Evolutionary conservation across 768 basidiomycete genomes (phyloP), one percentile per base, ranked within the genome.

Genomic region (Tricholoma flavovirens): DNA sequence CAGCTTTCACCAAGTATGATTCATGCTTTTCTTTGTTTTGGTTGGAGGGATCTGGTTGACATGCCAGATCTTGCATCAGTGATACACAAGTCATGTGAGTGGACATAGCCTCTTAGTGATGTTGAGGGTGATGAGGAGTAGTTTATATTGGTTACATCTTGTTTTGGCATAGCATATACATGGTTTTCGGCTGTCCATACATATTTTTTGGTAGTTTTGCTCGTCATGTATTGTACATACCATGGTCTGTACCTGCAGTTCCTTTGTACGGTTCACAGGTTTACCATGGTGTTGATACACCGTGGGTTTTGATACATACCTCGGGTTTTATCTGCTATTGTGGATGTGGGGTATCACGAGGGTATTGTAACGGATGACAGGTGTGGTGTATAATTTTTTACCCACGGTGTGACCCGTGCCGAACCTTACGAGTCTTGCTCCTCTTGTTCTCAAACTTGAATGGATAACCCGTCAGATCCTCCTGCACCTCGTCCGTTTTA

Each of bases 401-500:
- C n/a, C n/a, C n/a, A n/a, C n/a, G n/a, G n/a, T n/a, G n/a, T n/a
- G n/a, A n/a, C n/a, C n/a, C n/a, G n/a, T n/a, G n/a, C n/a, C n/a
- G n/a, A n/a, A n/a, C n/a, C n/a, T n/a, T n/a, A n/a, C n/a, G n/a
- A n/a, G n/a, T 26, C 24, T 26, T 26, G 24, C 24, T 26, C 24
- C n/a, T n/a, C n/a, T n/a, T n/a, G n/a, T n/a, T n/a, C n/a, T n/a
- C n/a, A n/a, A n/a, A n/a, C n/a, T n/a, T n/a, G n/a, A 21, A 53
- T 53, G 52, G 52, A 42, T 17, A 10, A 29, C 4, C 10, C 32
- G n/a, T 32, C 38, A 17, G 51, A 43, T 24, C 35, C 54, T 21
- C 60, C 61, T 9, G 22, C 61, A 48, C 58, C 59, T 36, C 63
- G 63, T 61, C 51, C 54, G 63, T 56, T 15, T 12, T 40, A 4